Conservation (phyloP, 2,329 filamentous ascomycete species). For the Pyricularia sp. region DNA sequence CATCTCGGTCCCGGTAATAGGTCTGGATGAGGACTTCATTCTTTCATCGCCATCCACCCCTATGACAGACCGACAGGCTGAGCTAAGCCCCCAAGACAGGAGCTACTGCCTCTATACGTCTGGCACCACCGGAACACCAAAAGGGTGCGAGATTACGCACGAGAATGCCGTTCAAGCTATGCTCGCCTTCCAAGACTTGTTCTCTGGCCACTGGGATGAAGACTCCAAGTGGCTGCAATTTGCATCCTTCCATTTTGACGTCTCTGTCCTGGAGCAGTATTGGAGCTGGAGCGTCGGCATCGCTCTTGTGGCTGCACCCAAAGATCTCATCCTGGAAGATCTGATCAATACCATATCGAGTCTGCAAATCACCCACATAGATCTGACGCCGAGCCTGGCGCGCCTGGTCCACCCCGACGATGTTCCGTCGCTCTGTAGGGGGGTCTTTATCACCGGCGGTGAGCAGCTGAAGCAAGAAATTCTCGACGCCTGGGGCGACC, state of each 20-base stretch:
- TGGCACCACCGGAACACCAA: slow-evolving; percentile 74
- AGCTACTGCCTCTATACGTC: slow-evolving; percentile 84
- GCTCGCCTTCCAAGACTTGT: slow-evolving; percentile 71
- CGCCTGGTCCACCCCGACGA: slow-evolving; percentile 65
- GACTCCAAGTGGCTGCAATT: slow-evolving; percentile 81
- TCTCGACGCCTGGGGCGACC: slow-evolving; percentile 69
- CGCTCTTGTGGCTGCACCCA: slow-evolving; percentile 65
- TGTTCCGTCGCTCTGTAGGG: slow-evolving; percentile 63
- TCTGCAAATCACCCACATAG: slow-evolving; percentile 75
- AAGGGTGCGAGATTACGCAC: slow-evolving; percentile 80
- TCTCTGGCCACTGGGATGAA: slow-evolving; percentile 58
- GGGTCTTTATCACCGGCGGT: slow-evolving; percentile 87
- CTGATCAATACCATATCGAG: slow-evolving; percentile 57
- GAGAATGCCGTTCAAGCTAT: slow-evolving; percentile 83
- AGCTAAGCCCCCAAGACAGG: slow-evolving; percentile 37
- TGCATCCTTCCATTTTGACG: slow-evolving; percentile 88
- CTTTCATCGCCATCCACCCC: neutral
- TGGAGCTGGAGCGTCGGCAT: slow-evolving; percentile 93
- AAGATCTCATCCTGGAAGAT: slow-evolving; percentile 78
- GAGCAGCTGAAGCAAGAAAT: slow-evolving; percentile 84
- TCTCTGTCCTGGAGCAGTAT: slow-evolving; percentile 85
- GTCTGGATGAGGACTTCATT: slow-evolving; percentile 11
- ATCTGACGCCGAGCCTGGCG: slow-evolving; percentile 79
- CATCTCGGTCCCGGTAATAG: slow-evolving; percentile 18
- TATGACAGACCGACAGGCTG: slow-evolving; percentile 9